phyloP scores from a whole-genome alignment of 2,329 filamentous ascomycete genomes.

The Cyclaneusma minus region DNA sequence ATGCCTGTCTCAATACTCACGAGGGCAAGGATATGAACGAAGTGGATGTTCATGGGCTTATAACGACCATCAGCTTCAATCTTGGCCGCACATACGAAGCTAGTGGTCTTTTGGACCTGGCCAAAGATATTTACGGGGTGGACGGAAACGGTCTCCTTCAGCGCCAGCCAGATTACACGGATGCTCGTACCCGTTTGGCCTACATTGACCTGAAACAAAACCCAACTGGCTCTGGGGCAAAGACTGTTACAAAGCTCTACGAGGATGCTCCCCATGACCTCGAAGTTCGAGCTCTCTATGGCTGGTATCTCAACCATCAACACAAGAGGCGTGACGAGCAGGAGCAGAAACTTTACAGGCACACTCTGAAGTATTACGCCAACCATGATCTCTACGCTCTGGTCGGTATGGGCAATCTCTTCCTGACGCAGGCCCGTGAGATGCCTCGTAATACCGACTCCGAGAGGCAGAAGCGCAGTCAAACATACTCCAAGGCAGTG shows the following conservation, averaged over 20 bases:
- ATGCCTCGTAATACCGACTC: conserved; percentile 83
- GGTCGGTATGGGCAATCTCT: conserved; percentile 89
- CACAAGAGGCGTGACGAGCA: conserved; percentile 81
- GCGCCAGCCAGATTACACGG: conserved; percentile 81
- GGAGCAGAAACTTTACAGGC: conserved; percentile 90
- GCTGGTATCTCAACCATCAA: conserved; percentile 81
- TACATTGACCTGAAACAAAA: conserved; percentile 76
- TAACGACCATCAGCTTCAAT: conserved; percentile 95
- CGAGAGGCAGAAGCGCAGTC: conserved; percentile 81
- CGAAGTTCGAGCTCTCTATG: conserved; percentile 83
- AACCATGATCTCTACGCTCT: conserved; percentile 97
- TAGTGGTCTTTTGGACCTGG: conserved; percentile 64
- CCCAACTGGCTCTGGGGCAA: conserved; percentile 73
- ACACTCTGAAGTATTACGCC: conserved; percentile 84
- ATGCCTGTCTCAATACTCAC: conserved; percentile 69
- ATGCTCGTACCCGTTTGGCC: conserved; percentile 74
- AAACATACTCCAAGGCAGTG: conserved; percentile 78
- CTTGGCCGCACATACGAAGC: conserved; percentile 87
- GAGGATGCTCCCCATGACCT: conserved; percentile 72
- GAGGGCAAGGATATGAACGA: conserved; percentile 64
- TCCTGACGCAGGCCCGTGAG: conserved; percentile 72
- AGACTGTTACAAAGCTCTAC: conserved; percentile 72
- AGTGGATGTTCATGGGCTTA: conserved; percentile 76
- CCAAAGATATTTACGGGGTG: conserved; percentile 78
- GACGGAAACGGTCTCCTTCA: conserved; percentile 69